These are phyloP conservation scores for Fusarium drepaniforme DNA, from an alignment of 2,329 filamentous ascomycete species.

Conservation along the genomic window DNA sequence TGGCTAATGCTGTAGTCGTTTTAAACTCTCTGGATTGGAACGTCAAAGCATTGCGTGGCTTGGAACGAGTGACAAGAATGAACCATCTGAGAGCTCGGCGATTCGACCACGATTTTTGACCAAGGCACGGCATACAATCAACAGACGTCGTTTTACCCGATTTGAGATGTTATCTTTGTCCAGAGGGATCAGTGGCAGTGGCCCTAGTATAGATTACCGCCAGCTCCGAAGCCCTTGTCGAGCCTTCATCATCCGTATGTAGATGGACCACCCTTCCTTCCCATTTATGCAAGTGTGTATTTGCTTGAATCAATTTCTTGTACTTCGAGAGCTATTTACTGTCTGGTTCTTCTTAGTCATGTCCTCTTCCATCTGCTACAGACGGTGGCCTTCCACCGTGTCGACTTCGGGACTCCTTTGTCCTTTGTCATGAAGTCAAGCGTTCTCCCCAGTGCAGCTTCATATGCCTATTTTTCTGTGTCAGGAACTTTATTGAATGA, in stretches of 20 bases:
- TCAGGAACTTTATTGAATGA: not conserved
- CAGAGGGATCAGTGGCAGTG: not conserved
- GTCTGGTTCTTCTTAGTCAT: not conserved
- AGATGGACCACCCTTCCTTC: not conserved
- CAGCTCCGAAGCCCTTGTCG: not conserved
- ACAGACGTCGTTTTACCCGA: too few relatives aligned
- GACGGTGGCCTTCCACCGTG: not conserved
- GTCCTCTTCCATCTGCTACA: not conserved
- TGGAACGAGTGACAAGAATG: too few relatives aligned
- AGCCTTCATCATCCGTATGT: not conserved
- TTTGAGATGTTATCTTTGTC: too few relatives aligned
- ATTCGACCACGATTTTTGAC: too few relatives aligned
- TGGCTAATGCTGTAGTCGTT: too few relatives aligned
- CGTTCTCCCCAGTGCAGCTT: not conserved
- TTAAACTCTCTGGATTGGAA: too few relatives aligned
- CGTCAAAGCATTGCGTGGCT: too few relatives aligned
- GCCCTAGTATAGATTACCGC: not conserved
- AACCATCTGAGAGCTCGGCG: too few relatives aligned
- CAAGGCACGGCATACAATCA: too few relatives aligned
- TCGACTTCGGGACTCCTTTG: not conserved
- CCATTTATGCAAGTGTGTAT: not conserved
- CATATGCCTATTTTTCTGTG: not conserved
- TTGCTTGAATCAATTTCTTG: not conserved
- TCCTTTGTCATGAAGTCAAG: not conserved
- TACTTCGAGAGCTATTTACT: not conserved